Percentiles rank a stretch among this genome's conserved stretches.
Evolutionary conservation across 768 basidiomycete species (phyloP).

Genomic region (Calocybe indica): DNA sequence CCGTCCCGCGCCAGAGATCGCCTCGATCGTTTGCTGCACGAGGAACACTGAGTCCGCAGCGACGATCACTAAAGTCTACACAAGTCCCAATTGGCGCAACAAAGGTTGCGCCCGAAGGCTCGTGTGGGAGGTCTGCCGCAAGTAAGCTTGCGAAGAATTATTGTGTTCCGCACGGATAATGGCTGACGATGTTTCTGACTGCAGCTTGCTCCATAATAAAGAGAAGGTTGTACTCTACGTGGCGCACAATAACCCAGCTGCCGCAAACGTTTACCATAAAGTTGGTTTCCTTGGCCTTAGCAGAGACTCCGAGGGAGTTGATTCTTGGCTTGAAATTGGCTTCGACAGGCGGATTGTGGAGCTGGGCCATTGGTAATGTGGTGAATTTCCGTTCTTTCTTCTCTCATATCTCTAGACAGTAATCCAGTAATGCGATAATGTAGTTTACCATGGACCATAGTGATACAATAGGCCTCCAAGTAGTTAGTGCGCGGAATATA

Average conservation of each 20-base stretch:
- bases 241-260: slow-evolving; percentile 47
- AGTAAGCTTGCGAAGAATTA: slow-evolving; percentile 29
- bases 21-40: slow-evolving; percentile 66
- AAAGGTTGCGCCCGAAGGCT: slow-evolving; percentile 58
- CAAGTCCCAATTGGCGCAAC: slow-evolving; percentile 44
- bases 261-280: slow-evolving; percentile 50
- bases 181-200: slow-evolving; percentile 8
- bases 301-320: slow-evolving; percentile 28
- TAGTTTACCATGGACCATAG: no score
- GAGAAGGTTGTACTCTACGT: slow-evolving; percentile 60
- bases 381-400: not conserved
- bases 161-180: not conserved
- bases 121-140: slow-evolving; percentile 47
- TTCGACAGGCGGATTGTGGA: slow-evolving; percentile 41
- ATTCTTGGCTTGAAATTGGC: slow-evolving; percentile 58
- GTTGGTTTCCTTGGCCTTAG: slow-evolving; percentile 63
- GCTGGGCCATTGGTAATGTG: slow-evolving; percentile 63
- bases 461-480: no score
- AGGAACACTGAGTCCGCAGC: slow-evolving; percentile 51
- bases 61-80: slow-evolving; percentile 71
- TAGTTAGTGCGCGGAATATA: no score
- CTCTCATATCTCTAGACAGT: not conserved
- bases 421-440: not conserved
- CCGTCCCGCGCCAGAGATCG: slow-evolving; percentile 29
- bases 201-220: slow-evolving; percentile 30